Evolutionary conservation across 768 basidiomycete genomes (phyloP), one percentile per base, ranked within the genome.

Genomic region (Phlebiopsis flavidoalba): DNA sequence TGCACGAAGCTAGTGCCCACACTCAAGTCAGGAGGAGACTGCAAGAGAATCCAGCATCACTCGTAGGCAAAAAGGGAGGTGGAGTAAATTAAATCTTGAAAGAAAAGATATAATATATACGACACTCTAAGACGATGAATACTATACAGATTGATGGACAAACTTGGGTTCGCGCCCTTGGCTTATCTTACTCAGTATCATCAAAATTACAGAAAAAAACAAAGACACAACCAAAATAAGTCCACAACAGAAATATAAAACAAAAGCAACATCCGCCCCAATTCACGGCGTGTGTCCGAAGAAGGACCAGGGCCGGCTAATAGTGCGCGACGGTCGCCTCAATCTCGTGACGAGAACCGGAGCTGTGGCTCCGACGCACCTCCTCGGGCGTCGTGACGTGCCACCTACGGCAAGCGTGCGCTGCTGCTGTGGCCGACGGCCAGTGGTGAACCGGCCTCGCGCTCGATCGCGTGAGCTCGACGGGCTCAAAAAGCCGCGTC

Each of bases 311-410:
- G 65, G 56, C 48, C 51, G 58, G 60, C 63, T 75, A n/a, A 60
- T 63, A 65, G 46, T 60, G 58, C 36, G 49, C 64, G 26, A 47
- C 54, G n/a, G 46, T 19, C n/a, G 26, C 26, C 26, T 31, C 26
- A 31, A 52, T 49, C 48, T 17, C 77, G n/a, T n/a, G 77, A 85
- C 84, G 60, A 93, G 75, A 43, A 82, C 73, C 57, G n/a, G n/a
- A 91, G 71, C 80, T 84, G 65, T 89, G n/a, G 83, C 8, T 89
- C n/a, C 89, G 22, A 96, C 85, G 61, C n/a, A 96, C 83, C 76
- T 95, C 94, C 57, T 83, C 84, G 14, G 95, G 91, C 50, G 87
- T 85, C 61, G 91, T 93, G 56, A 97, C 89, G 74, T 97, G 95
- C 93, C 93, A 96, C 50, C n/a, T n/a, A 82, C 83, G 19, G 94